These are phyloP conservation scores for Vanderwaltozyma polyspora DNA, from an alignment of 805 yeast species.

Conservation along the genomic window DNA sequence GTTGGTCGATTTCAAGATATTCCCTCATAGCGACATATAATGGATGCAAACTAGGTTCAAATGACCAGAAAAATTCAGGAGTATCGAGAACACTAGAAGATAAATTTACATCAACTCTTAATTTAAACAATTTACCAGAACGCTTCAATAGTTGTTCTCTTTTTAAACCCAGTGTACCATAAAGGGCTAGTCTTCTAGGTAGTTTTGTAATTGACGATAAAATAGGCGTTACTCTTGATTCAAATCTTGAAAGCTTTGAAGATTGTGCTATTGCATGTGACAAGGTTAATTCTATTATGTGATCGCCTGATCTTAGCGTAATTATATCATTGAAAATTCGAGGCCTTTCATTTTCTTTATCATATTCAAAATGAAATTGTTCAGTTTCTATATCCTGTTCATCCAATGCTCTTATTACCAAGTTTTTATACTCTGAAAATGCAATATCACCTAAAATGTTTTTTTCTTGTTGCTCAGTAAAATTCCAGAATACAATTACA, in stretches of 20 bases:
- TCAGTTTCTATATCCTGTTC: slow-evolving; percentile 92
- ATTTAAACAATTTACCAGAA: slow-evolving; percentile 80
- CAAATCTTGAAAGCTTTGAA: slow-evolving; percentile 82
- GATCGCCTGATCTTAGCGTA: slow-evolving; percentile 82
- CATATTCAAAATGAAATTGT: slow-evolving; percentile 43
- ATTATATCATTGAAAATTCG: slow-evolving; percentile 90
- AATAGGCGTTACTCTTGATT: slow-evolving; percentile 77
- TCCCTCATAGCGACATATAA: slow-evolving; percentile 81
- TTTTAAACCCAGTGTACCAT: slow-evolving; percentile 77
- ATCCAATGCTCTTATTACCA: slow-evolving; percentile 61
- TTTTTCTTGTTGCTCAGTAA: slow-evolving; percentile 84
- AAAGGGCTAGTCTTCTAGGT: slow-evolving; percentile 81
- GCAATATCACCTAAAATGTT: slow-evolving; percentile 84
- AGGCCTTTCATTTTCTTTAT: slow-evolving; percentile 48
- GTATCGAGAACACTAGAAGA: slow-evolving; percentile 87
- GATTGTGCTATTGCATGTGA: slow-evolving; percentile 97
- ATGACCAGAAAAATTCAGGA: slow-evolving; percentile 93
- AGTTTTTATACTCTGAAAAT: slow-evolving; percentile 37
- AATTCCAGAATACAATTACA: slow-evolving; percentile 97
- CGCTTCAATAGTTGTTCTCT: slow-evolving; percentile 77
- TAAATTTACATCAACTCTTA: slow-evolving; percentile 86
- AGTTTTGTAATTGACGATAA: slow-evolving; percentile 77
- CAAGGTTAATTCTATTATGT: slow-evolving; percentile 80
- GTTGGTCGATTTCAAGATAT: slow-evolving; percentile 85
- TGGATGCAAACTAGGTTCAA: slow-evolving; percentile 91